Evolutionary conservation across 1,139 yeast species (phyloP).

Genomic region (Yamadazyma mexicana): DNA sequence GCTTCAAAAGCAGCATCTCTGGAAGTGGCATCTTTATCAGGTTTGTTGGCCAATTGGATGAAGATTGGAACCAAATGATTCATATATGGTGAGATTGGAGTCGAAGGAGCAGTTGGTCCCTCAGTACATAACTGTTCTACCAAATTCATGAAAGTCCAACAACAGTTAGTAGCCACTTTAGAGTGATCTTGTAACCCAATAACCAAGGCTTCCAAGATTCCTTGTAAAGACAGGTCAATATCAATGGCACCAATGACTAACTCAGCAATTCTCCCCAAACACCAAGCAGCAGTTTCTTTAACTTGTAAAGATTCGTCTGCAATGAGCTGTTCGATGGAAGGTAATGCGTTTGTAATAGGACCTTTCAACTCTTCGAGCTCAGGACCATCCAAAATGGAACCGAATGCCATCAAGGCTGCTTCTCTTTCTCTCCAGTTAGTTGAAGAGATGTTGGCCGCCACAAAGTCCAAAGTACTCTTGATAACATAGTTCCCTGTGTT

Average conservation of each 20-base stretch:
- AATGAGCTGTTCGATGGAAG: constrained; percentile 73
- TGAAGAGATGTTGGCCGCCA: constrained; percentile 66
- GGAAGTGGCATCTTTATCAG: constrained; percentile 83
- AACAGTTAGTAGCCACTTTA: constrained; percentile 89
- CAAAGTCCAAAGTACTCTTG: constrained; percentile 80
- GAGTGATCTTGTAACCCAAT: constrained; percentile 86
- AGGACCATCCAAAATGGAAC: constrained; percentile 95
- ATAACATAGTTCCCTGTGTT: constrained; percentile 84
- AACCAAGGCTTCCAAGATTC: constrained; percentile 68
- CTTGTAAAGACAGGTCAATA: constrained; percentile 60
- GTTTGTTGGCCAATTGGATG: constrained; percentile 63
- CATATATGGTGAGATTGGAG: constrained; percentile 75
- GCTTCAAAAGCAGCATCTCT: constrained; percentile 97
- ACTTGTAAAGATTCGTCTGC: constrained; percentile 78
- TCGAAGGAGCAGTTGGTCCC: constrained; percentile 52
- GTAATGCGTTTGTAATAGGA: constrained; percentile 78
- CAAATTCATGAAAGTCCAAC: constrained; percentile 94
- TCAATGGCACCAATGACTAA: constrained; percentile 78
- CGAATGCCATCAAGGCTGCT: constrained; percentile 99
- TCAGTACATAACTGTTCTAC: constrained; percentile 77
- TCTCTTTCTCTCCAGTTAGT: constrained; percentile 82
- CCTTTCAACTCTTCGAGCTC: constrained; percentile 67
- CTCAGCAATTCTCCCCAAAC: constrained; percentile 94
- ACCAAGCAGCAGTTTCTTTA: constrained; percentile 97
- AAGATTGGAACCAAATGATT: constrained; percentile 67